Evolutionary conservation across 257 asterid species (phyloP).

Genomic region (Agastache rugosa): DNA sequence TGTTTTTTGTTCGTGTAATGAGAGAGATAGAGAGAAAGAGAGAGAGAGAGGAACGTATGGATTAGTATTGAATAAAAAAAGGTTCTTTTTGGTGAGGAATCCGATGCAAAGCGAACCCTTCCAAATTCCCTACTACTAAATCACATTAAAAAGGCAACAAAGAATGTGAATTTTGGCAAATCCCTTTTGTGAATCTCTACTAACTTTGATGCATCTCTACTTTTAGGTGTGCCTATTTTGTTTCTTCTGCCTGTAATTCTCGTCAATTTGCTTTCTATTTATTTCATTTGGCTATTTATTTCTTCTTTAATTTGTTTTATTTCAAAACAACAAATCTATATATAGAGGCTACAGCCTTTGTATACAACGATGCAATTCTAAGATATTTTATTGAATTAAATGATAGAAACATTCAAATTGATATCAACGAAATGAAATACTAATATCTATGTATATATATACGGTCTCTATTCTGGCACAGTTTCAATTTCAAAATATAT

Average conservation of each 20-base stretch:
- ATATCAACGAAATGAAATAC: no score
- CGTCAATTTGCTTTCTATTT: not conserved
- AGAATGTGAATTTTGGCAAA: slow-evolving; percentile 1
- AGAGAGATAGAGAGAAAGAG: slow-evolving; percentile 2
- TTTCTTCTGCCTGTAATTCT: slow-evolving; percentile 30
- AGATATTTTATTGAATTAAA: no score
- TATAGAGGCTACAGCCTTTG: no score
- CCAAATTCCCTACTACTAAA: slow-evolving; percentile 16
- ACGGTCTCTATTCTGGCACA: not conserved
- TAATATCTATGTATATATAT: no score
- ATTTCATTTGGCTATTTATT: not conserved
- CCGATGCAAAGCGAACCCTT: slow-evolving; percentile 58
- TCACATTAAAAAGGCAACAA: slow-evolving; percentile 18
- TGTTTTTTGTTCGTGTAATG: slow-evolving; percentile 23
- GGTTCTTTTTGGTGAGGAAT: slow-evolving; percentile 63
- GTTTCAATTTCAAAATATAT: no score
- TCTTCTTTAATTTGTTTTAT: not conserved
- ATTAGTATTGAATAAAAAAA: slow-evolving; percentile 21
- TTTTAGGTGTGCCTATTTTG: slow-evolving; percentile 37
- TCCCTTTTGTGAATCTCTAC: slow-evolving; percentile 36
- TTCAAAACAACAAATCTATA: no score
- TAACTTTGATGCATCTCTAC: slow-evolving; percentile 32
- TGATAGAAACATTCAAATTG: no score
- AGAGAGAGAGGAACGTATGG: not conserved
- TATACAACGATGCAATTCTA: no score